Base-by-base conservation (phyloP, 2,329 filamentous ascomycete species). In the Trichoderma arundinaceum region DNA sequence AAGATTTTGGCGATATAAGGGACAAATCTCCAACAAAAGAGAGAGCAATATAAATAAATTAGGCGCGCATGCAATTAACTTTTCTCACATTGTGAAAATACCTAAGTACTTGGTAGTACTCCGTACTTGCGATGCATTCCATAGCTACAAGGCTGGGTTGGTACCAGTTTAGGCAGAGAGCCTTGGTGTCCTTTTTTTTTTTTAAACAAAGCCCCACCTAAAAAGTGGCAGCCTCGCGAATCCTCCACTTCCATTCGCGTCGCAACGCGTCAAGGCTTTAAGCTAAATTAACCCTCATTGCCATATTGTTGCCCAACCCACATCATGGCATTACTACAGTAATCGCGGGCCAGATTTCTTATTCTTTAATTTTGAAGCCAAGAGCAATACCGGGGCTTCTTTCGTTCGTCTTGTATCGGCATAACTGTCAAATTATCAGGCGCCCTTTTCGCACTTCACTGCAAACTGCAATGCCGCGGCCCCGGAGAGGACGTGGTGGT, bases 221-320 rank as follows among this genome's bases (percentile, higher is more conserved):
- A 39, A 39, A 51, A 13, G 35, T 60, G 35, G 33, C 48, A 65
- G 63, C 63, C 63, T 65, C 56, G 63, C 63, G 63, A 54, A 41
- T 41, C 63, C 46, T 58, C 63, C 46, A 48, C 56, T 53, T 53
- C 56, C 28, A 49, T 39, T 28, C 64, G 68, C 69, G 69, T 74
- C 75, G 69, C 73, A 74, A 74, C 74, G 74, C 74, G 74, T 70
- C 67, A 59, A 70, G 64, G 69, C 69, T 71, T 70, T 49, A 48
- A 57, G 63, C 66, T 67, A 65, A 61, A 56, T 62, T 57, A 63
- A 57, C 44, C 15, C 28, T 46, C 46, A 54, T 46, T n/a, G 22
- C 15, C 53, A 33, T 62, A 68, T 71, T 66, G 46, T 60, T 43
- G 46, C 48, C 54, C 56, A 65, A 33, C 46, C 7, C 46, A 60